Base-by-base conservation (phyloP, 805 yeast genomes). In the Wickerhamiella cacticola region DNA sequence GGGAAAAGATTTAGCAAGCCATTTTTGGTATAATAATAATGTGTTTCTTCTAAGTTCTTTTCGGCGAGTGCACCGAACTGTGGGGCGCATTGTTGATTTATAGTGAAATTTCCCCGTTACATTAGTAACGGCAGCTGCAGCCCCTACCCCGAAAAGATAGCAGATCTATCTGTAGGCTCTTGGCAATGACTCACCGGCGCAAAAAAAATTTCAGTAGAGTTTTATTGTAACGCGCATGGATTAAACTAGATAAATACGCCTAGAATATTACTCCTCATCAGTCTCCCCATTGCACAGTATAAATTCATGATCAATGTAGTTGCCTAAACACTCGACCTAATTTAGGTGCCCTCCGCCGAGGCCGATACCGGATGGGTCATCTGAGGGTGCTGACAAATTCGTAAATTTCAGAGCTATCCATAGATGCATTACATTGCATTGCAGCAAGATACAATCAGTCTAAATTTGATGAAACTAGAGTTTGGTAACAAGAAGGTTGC, bases 201-300 rank as follows among this genome's bases (percentile, higher is more conserved):
- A 21, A 39, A 36, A 39, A 36, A 12, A n/a, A 25, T 36, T 50
- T 53, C 60, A 3, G 56, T 57, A 45, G 21, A 12, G 15, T 23
- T 9, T 16, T n/a, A 21, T 35, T n/a, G 13, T 35, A 35, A 25
- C 6, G 9, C n/a, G n/a, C n/a, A n/a, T n/a, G n/a, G n/a, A n/a
- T n/a, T n/a, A n/a, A n/a, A n/a, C n/a, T n/a, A n/a, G n/a, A n/a
- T n/a, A n/a, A n/a, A n/a, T n/a, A n/a, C n/a, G n/a, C n/a, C n/a
- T n/a, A n/a, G n/a, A n/a, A n/a, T n/a, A n/a, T n/a, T n/a, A n/a
- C n/a, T n/a, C n/a, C n/a, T n/a, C n/a, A n/a, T n/a, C n/a, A n/a
- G n/a, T n/a, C n/a, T n/a, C n/a, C n/a, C n/a, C n/a, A n/a, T n/a
- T n/a, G n/a, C n/a, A n/a, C n/a, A n/a, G n/a, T n/a, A n/a, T n/a